phyloP scores from a whole-genome alignment of 2,329 filamentous ascomycete species.

The Xylariales sp. region DNA sequence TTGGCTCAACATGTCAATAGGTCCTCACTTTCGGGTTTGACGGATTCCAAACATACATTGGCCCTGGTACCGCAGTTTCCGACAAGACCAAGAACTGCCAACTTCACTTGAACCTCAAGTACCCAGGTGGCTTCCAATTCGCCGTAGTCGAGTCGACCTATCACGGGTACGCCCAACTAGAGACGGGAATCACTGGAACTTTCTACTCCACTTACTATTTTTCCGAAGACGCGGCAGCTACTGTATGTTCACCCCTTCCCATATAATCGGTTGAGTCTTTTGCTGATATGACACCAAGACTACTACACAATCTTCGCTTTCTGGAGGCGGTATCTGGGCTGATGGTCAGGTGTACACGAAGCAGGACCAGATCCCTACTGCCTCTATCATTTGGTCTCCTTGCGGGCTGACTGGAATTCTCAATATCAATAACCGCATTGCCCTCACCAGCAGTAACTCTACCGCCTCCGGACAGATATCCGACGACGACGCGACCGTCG shows the following conservation, averaged over 20 bases:
- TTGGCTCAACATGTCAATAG: conserved; percentile 16
- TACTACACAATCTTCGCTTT: conserved; percentile 38
- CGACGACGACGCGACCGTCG: conserved; percentile 40
- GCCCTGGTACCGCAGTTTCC: conserved; percentile 30
- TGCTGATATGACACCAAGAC: conserved; percentile 19
- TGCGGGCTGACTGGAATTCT: conserved; percentile 41
- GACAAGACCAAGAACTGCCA: conserved; percentile 44
- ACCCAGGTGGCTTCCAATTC: conserved; percentile 43
- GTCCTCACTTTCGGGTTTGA: conserved; percentile 44
- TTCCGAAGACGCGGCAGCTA: conserved; percentile 38
- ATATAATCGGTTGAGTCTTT: too few relatives aligned
- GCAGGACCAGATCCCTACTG: conserved; percentile 38
- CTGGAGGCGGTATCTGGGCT: conserved; percentile 36
- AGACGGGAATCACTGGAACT: conserved; percentile 36
- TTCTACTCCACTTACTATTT: conserved; percentile 46
- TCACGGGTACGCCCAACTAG: conserved; percentile 44
- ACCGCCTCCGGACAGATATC: conserved; percentile 35
- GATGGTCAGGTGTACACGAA: conserved; percentile 43
- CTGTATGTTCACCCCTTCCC: conserved; percentile 20
- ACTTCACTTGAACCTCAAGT: conserved; percentile 41
- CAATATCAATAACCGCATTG: conserved; percentile 44
- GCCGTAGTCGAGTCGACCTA: conserved; percentile 42
- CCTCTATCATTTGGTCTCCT: conserved; percentile 39
- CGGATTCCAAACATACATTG: conserved; percentile 42
- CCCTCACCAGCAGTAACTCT: conserved; percentile 32